Base-by-base conservation (phyloP, 2,329 filamentous ascomycete species). In the Cytospora piceae region DNA sequence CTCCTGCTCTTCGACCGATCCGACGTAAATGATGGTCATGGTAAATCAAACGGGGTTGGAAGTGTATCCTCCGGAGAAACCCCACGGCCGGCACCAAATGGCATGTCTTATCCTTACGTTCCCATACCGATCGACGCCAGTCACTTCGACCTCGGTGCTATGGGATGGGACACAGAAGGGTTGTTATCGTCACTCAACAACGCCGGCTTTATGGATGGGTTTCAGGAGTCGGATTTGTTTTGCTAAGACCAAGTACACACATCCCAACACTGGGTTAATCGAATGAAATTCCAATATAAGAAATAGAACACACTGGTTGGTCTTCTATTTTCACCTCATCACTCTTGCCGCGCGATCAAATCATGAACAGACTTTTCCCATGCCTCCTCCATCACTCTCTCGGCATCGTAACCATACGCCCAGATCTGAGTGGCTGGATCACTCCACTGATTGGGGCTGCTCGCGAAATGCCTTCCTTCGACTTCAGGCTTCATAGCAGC, bases 341-440 rank as follows among this genome's bases (percentile, higher is more conserved):
- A 12, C 20, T 31, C 24, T 7, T 22, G 12, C 12, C 20, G 39
- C 12, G 39, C 15, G 24, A 63, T 65, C 4, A 62, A 5, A 11
- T 59, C 63, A 34, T 42, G 37, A 1, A 65, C 39, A 14, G 63
- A 61, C 17, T 24, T 17, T 4, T 64, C 52, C 72, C 74, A 79
- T 3, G 69, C 72, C 53, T 71, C 67, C 55, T 74, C 72, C 67
- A 81, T 74, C 15, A 72, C 76, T 31, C 66, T 64, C 67, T 81
- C 79, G 0, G 79, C 77, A 72, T 83, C 80, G 71, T 83, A 83
- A 0, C 79, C 80, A 71, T 82, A 84, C 8, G 77, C 78, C 81
- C 81, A 83, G 22, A 71, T 67, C 67, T 81, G 78, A 0, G 80
- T 82, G 0, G 76, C 71, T 0, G 79, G 80, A 70, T 83, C 81